Conservation (phyloP, 2,329 filamentous ascomycete species). For the Penicillium sp. region DNA sequence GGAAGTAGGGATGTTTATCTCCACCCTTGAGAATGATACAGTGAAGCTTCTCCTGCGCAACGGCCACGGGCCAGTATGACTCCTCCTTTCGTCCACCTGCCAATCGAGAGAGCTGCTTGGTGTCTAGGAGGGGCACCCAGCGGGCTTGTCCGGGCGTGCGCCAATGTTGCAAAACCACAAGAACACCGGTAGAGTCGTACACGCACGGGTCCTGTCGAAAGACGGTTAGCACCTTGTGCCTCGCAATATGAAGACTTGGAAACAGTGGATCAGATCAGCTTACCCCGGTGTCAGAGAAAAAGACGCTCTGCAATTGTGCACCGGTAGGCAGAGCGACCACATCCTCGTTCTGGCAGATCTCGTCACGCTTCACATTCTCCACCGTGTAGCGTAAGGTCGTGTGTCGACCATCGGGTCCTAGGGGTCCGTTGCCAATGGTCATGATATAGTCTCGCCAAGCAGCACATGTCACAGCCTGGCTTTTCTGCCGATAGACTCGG, state of each 20-base stretch:
- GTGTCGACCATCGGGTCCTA: conserved; percentile 65
- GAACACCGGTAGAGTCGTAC: conserved; percentile 85
- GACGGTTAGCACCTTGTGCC: conserved; percentile 4
- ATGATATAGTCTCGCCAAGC: conserved; percentile 96
- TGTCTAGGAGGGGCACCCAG: conserved; percentile 92
- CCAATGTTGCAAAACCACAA: conserved; percentile 88
- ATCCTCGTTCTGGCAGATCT: conserved; percentile 92
- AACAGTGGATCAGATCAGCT: conserved; percentile 23
- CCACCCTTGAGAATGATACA: conserved; percentile 98
- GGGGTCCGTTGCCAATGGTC: conserved; percentile 86
- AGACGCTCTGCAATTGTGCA: conserved; percentile 69
- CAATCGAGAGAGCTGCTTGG: conserved; percentile 72
- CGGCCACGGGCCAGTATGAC: conserved; percentile 90
- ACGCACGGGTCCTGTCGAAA: conserved; percentile 74
- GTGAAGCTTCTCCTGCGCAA: conserved; percentile 86
- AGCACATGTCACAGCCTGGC: conserved; percentile 85
- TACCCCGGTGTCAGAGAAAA: conserved; percentile 88
- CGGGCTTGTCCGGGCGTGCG: conserved; percentile 73
- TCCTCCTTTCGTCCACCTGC: conserved; percentile 81
- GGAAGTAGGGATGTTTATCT: conserved; percentile 89
- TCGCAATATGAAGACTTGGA: not conserved
- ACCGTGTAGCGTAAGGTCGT: conserved; percentile 82
- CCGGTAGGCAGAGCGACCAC: conserved; percentile 75
- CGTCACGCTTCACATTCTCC: conserved; percentile 87
- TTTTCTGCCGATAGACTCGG: conserved; percentile 86